phyloP scores from a whole-genome alignment of 192 early-diverging fungal genomes.

The Coemansia sp. region DNA sequence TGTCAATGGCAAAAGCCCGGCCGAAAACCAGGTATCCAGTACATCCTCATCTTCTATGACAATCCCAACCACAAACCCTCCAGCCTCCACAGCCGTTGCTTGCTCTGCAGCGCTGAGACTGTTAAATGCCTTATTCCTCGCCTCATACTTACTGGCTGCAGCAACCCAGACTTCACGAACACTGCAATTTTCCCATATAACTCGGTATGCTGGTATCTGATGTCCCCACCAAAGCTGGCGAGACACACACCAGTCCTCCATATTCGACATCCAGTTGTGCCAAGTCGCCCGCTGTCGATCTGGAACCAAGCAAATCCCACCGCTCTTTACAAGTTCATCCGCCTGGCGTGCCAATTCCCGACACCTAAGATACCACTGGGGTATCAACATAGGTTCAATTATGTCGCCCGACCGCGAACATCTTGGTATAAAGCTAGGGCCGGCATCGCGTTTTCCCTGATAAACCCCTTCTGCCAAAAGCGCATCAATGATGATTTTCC shows the following conservation, averaged over 20 bases:
- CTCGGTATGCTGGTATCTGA: slow-evolving; percentile 84
- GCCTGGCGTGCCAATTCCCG: slow-evolving; percentile 71
- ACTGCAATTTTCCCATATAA: slow-evolving; percentile 42
- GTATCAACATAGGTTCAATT: slow-evolving; percentile 92
- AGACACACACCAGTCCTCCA: slow-evolving; percentile 97
- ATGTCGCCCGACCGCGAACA: slow-evolving; percentile 87
- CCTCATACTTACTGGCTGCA: slow-evolving; percentile 28
- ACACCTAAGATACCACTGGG: slow-evolving; percentile 95
- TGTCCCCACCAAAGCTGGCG: slow-evolving; percentile 99
- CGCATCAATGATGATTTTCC: slow-evolving; percentile 64
- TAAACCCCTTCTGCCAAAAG: slow-evolving; percentile 70
- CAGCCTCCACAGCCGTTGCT: not conserved
- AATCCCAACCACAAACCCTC: not conserved
- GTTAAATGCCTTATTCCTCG: slow-evolving; percentile 35
- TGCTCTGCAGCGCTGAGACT: slow-evolving; percentile 3
- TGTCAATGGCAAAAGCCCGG: slow-evolving; percentile 87
- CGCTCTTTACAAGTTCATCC: slow-evolving; percentile 61
- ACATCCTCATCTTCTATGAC: slow-evolving; percentile 77
- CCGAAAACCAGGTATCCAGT: slow-evolving; percentile 98
- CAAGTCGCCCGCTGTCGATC: slow-evolving; percentile 73
- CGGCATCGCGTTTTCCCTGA: slow-evolving; percentile 71
- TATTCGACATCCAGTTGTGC: slow-evolving; percentile 82
- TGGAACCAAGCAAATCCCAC: slow-evolving; percentile 72
- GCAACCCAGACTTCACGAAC: slow-evolving; percentile 35
- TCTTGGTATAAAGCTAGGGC: slow-evolving; percentile 69